These are phyloP conservation scores for Venturia aucupariae DNA, from an alignment of 2,329 filamentous ascomycete species.

Conservation along the genomic window DNA sequence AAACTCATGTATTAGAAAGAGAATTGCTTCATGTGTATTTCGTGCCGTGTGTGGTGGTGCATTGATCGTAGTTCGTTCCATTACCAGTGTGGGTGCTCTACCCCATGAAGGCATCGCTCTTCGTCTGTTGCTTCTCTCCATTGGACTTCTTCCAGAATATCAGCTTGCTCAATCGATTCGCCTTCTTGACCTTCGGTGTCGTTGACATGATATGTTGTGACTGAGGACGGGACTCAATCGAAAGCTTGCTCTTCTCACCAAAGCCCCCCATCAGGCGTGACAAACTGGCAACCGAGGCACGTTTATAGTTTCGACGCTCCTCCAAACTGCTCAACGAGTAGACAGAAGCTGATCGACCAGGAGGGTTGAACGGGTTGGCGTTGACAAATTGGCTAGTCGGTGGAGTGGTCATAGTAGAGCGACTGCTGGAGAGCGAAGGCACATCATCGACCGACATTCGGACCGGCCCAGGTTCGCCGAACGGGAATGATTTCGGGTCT, in stretches of 20 bases:
- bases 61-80: not conserved
- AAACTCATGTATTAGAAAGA: slow-evolving; percentile 4
- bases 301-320: slow-evolving; percentile 52
- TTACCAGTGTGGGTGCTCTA: not conserved
- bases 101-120: not conserved
- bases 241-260: slow-evolving; percentile 65
- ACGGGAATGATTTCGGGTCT: slow-evolving; percentile 56
- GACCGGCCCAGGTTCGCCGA: slow-evolving; percentile 59
- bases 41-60: not conserved
- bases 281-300: slow-evolving; percentile 67
- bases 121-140: not conserved
- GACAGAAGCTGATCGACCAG: slow-evolving; percentile 32
- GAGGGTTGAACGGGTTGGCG: slow-evolving; percentile 16
- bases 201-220: slow-evolving; percentile 43
- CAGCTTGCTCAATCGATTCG: slow-evolving; percentile 62
- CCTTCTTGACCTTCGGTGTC: slow-evolving; percentile 42
- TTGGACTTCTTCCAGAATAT: slow-evolving; percentile 61
- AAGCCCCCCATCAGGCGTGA: slow-evolving; percentile 66
- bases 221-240: slow-evolving; percentile 49
- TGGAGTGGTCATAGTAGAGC: slow-evolving; percentile 62
- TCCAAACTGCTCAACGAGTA: slow-evolving; percentile 26
- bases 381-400: slow-evolving; percentile 41
- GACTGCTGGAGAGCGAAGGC: slow-evolving; percentile 65
- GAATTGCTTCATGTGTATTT: not conserved
- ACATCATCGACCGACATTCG: slow-evolving; percentile 65